A percentile compares a stretch with the other conserved stretches of the same genome.
Conservation (phyloP, 2,329 filamentous ascomycete genomes). For the Neonectria magnoliae region DNA sequence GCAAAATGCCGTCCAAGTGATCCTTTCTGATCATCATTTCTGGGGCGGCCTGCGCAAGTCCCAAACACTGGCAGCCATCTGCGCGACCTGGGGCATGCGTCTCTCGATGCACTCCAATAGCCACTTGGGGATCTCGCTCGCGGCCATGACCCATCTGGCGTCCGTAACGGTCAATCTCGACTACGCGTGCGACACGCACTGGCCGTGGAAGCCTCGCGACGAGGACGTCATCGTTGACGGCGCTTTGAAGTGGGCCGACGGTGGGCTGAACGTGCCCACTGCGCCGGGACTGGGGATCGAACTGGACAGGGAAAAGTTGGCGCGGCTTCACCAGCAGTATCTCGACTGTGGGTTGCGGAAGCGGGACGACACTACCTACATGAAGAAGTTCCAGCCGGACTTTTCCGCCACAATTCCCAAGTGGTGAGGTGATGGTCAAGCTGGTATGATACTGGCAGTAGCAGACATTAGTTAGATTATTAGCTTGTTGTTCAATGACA, state of each 20-base stretch:
- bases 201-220: conserved; percentile 56
- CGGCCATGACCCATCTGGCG: conserved; percentile 55
- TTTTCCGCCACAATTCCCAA: conserved; percentile 48
- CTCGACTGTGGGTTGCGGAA: conserved; percentile 50
- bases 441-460: not conserved
- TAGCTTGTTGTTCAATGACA: too few species aligned
- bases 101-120: conserved; percentile 57
- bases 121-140: conserved; percentile 54
- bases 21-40: conserved; percentile 55
- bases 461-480: not conserved
- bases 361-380: conserved; percentile 51
- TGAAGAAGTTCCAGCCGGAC: conserved; percentile 48
- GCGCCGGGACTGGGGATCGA: conserved; percentile 50
- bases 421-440: conserved; percentile 38
- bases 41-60: conserved; percentile 55
- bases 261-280: conserved; percentile 48
- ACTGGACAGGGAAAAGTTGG: conserved; percentile 49
- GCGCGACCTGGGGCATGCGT: conserved; percentile 51
- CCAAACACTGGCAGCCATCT: conserved; percentile 51
- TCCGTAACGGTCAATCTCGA: conserved; percentile 53
- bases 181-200: conserved; percentile 56
- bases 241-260: conserved; percentile 49
- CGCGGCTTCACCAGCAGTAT: conserved; percentile 50
- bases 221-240: conserved; percentile 54
- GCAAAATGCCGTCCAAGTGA: conserved; percentile 53